phyloP scores from a whole-genome alignment of 306 rosid species.

The Cucumis melo region DNA sequence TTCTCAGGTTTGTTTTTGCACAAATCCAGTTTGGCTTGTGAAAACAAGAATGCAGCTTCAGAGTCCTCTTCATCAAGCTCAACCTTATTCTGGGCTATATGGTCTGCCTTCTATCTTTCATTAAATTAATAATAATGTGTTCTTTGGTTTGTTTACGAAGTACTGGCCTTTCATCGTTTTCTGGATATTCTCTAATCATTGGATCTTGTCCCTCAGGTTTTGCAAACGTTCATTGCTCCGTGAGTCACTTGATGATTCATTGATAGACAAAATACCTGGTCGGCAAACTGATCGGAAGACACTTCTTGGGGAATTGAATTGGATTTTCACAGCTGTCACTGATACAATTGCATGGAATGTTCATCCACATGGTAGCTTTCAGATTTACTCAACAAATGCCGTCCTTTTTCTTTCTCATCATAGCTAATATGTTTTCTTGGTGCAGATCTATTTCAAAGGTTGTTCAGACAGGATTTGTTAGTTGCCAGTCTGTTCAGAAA shows the following conservation, averaged over 20 bases:
- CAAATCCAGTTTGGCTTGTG: too few relatives aligned
- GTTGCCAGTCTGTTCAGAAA: slow-evolving; percentile 89
- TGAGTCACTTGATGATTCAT: slow-evolving; percentile 62
- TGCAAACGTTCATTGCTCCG: slow-evolving; percentile 76
- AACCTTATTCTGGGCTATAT: too few relatives aligned
- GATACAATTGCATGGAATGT: slow-evolving; percentile 99
- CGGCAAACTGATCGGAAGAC: slow-evolving; percentile 95
- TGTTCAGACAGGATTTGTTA: slow-evolving; percentile 93
- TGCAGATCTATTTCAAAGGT: slow-evolving; percentile 92
- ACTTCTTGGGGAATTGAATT: slow-evolving; percentile 89
- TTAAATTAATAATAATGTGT: too few relatives aligned
- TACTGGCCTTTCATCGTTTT: not conserved
- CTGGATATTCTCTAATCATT: slow-evolving; percentile 1
- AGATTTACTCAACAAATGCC: not conserved
- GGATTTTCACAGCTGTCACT: slow-evolving; percentile 98
- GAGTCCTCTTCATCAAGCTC: too few relatives aligned
- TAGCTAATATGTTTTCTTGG: slow-evolving; percentile 10
- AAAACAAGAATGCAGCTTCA: too few relatives aligned
- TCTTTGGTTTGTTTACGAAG: not conserved
- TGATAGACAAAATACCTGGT: slow-evolving; percentile 91
- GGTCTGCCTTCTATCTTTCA: too few relatives aligned
- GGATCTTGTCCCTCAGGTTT: slow-evolving; percentile 47
- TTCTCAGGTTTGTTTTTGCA: too few relatives aligned
- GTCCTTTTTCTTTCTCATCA: not conserved
- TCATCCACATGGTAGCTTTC: slow-evolving; percentile 75